phyloP scores from a whole-genome alignment of 164 flowering plant species.

The Pachysandra terminalis region DNA sequence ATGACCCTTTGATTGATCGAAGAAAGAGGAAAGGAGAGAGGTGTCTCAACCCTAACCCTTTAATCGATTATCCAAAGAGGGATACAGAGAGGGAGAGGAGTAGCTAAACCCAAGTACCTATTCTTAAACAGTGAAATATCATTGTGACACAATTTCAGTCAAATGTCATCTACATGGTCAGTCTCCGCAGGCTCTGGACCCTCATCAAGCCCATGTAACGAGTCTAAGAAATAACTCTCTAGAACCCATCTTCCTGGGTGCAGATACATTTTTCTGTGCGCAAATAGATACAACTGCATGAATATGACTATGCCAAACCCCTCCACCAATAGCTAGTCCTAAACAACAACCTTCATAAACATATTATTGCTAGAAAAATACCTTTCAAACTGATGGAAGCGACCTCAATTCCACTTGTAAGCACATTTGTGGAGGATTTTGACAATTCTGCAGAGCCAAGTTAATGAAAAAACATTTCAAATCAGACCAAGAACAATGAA shows the following conservation, averaged over 20 bases:
- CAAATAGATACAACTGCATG: too few species aligned
- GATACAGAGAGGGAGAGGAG: too few species aligned
- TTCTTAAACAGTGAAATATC: too few species aligned
- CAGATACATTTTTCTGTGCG: too few species aligned
- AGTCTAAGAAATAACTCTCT: not conserved
- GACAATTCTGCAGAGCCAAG: conserved; percentile 35
- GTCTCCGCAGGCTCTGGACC: not conserved
- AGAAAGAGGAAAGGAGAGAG: too few species aligned
- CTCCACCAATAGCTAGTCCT: not conserved
- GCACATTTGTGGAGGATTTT: conserved; percentile 15
- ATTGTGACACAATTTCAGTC: too few species aligned
- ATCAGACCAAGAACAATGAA: too few species aligned
- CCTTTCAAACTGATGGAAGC: conserved; percentile 25
- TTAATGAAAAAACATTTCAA: conserved; percentile 6
- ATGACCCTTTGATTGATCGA: too few species aligned
- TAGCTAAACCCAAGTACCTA: too few species aligned
- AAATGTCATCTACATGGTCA: not conserved
- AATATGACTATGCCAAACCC: not conserved
- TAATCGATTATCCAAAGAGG: too few species aligned
- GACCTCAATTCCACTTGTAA: conserved; percentile 9
- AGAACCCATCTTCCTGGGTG: too few species aligned
- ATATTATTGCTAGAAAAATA: conserved; percentile 12
- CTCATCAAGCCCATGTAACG: not conserved
- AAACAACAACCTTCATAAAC: not conserved
- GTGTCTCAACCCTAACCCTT: too few species aligned